These are phyloP conservation scores for Arachis stenosperma DNA, from an alignment of 306 rosid species.

Conservation along the genomic window DNA sequence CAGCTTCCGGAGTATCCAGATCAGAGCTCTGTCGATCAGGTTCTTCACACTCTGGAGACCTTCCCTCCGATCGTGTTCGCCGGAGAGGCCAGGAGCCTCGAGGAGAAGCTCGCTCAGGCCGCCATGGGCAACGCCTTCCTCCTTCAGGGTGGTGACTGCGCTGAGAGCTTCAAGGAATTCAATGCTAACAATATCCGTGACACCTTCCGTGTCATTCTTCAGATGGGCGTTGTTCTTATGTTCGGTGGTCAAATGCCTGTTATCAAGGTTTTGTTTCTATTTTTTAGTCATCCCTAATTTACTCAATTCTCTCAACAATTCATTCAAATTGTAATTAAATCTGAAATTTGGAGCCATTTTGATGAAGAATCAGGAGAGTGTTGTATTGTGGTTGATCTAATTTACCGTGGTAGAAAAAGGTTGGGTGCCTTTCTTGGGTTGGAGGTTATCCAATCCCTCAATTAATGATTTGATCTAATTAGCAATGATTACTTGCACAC, in stretches of 20 bases:
- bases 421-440: not conserved
- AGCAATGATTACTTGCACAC: slow-evolving; percentile 6
- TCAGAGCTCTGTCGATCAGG: slow-evolving; percentile 38
- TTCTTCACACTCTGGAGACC: slow-evolving; percentile 42
- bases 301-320: not conserved
- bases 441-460: slow-evolving; percentile 19
- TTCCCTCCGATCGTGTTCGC: slow-evolving; percentile 54
- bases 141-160: slow-evolving; percentile 64
- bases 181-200: slow-evolving; percentile 58
- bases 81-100: slow-evolving; percentile 51
- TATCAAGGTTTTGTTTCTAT: slow-evolving; percentile 44
- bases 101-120: slow-evolving; percentile 50
- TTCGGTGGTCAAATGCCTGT: slow-evolving; percentile 63
- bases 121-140: slow-evolving; percentile 52
- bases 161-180: slow-evolving; percentile 89
- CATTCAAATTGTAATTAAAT: not conserved
- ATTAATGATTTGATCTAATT: not conserved
- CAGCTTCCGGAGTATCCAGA: slow-evolving; percentile 53
- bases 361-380: not conserved
- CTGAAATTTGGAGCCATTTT: not conserved
- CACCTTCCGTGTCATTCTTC: slow-evolving; percentile 55
- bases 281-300: not conserved
- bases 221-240: slow-evolving; percentile 56
- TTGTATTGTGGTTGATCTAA: slow-evolving; percentile 8
- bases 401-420: slow-evolving; percentile 10